Evolutionary conservation across 2,329 filamentous ascomycete genomes (phyloP).

Genomic region (Teratosphaeria viscida): DNA sequence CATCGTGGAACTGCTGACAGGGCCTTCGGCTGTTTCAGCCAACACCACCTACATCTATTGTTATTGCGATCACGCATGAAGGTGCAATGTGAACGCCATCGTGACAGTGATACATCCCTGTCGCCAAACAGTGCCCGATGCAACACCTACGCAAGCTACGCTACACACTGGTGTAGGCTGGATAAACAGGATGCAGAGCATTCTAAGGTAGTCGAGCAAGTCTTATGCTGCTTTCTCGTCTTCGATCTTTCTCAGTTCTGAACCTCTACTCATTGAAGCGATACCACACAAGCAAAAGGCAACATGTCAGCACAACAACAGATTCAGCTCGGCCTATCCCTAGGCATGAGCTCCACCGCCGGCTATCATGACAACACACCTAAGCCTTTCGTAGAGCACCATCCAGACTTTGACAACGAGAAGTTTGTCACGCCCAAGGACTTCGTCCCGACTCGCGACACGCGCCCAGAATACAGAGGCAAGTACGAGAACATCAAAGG

Average conservation of each 20-base stretch:
- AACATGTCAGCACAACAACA: not conserved
- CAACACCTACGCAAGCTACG: not conserved
- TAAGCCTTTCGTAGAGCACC: not conserved
- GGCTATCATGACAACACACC: not conserved
- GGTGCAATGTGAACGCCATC: not conserved
- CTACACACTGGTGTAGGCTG: not conserved
- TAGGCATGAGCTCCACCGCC: not conserved
- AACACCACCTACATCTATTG: not conserved
- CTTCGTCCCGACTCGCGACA: not conserved
- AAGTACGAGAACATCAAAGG: not conserved
- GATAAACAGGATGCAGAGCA: not conserved
- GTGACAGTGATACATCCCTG: not conserved
- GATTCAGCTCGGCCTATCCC: not conserved
- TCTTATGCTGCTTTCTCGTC: not conserved
- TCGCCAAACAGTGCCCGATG: not conserved
- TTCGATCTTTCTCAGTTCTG: not conserved
- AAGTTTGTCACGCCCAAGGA: not conserved
- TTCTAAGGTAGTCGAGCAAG: not conserved
- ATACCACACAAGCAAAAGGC: not conserved
- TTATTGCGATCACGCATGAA: not conserved
- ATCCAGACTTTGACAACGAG: not conserved
- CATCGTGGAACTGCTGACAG: not conserved
- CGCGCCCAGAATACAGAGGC: not conserved
- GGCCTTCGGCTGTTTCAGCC: not conserved
- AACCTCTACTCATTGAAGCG: not conserved